Percentiles rank a stretch among this genome's conserved stretches.
These are phyloP conservation scores for Hymenoscyphus repandus DNA, from an alignment of 2,329 filamentous ascomycete genomes.

Conservation along the genomic window DNA sequence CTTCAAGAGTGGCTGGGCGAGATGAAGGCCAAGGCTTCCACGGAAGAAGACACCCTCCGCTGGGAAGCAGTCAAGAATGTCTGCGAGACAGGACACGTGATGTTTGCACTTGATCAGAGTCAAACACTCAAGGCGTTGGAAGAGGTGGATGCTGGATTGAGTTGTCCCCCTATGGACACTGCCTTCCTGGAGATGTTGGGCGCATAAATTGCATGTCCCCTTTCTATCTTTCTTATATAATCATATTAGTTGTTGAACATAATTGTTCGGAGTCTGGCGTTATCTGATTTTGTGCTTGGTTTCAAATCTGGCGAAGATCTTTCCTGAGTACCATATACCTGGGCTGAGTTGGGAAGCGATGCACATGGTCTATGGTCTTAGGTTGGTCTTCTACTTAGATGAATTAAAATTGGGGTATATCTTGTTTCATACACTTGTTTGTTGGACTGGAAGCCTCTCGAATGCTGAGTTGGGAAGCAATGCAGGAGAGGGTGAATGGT, in stretches of 20 bases:
- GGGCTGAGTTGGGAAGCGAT: constrained; percentile 1
- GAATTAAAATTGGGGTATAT: too few relatives aligned
- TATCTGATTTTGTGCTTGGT: not conserved
- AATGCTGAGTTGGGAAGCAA: constrained; percentile 1
- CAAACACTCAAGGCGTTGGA: not conserved
- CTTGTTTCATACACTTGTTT: too few relatives aligned
- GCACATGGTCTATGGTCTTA: too few relatives aligned
- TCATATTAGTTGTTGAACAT: not conserved
- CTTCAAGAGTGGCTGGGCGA: not conserved
- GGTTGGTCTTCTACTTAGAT: too few relatives aligned
- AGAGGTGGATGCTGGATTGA: not conserved
- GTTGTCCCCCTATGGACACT: not conserved
- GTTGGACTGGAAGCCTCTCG: too few relatives aligned
- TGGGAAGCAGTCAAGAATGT: constrained; percentile 3
- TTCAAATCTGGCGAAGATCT: not conserved
- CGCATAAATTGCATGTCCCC: not conserved
- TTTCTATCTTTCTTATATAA: not conserved
- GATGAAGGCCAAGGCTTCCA: constrained; percentile 1
- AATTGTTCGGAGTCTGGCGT: not conserved
- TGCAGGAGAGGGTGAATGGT: not conserved
- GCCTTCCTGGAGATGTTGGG: not conserved
- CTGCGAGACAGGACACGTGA: constrained; percentile 3
- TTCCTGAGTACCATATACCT: not conserved
- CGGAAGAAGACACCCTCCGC: not conserved
- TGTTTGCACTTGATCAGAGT: constrained; percentile 2